These are phyloP conservation scores for Saccharum spontaneum DNA, from an alignment of 176 grass and related monocot species.

Conservation along the genomic window DNA sequence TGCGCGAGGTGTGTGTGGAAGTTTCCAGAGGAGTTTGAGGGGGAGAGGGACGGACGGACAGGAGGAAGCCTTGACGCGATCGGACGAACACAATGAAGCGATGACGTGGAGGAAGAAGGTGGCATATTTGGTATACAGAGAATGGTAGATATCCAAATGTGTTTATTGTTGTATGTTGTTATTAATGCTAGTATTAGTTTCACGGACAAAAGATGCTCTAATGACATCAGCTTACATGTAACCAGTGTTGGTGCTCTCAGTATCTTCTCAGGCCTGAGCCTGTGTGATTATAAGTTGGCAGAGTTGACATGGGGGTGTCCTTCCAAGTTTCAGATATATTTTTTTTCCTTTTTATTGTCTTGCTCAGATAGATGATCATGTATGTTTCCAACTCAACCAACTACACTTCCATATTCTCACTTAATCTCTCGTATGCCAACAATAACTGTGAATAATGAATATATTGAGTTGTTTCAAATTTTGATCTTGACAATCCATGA, in stretches of 20 bases:
- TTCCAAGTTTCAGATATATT: neutral
- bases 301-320: neutral
- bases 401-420: neutral
- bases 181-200: neutral
- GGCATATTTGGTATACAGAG: no score
- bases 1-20: no score
- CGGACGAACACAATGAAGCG: neutral
- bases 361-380: neutral
- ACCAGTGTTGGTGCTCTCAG: neutral
- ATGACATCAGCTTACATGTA: neutral
- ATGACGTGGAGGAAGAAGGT: no score
- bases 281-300: neutral
- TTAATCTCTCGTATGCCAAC: neutral
- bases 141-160: neutral
- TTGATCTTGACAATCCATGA: neutral
- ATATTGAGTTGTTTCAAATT: neutral
- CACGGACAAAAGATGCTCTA: neutral
- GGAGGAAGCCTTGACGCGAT: no score
- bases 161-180: neutral
- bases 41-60: no score
- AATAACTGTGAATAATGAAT: neutral
- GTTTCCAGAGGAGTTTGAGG: no score
- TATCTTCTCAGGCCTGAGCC: neutral
- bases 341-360: neutral
- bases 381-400: neutral